Evolutionary conservation across 495 filamentous ascomycete genomes (phyloP).

Genomic region (Trichoderma parareesei): DNA sequence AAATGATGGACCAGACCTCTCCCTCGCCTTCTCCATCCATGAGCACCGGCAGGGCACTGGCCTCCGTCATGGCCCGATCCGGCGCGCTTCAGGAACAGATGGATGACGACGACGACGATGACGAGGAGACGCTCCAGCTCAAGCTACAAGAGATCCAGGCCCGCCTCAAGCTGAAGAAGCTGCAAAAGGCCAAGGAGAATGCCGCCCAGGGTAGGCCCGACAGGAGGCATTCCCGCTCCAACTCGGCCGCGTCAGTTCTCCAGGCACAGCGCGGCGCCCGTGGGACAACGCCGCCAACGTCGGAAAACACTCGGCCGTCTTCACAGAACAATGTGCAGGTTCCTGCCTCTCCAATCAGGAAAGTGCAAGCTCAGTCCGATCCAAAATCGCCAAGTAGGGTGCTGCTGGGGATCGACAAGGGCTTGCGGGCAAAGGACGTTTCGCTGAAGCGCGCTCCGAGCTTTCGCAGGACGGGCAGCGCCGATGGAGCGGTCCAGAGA

Average conservation of each 20-base stretch:
- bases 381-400: slow-evolving; percentile 74
- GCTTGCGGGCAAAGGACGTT: slow-evolving; percentile 69
- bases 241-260: background rate
- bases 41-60: slow-evolving; percentile 16
- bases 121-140: slow-evolving; percentile 81
- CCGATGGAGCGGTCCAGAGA: slow-evolving; percentile 17
- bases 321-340: slow-evolving; percentile 56
- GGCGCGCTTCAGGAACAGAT: slow-evolving; percentile 20
- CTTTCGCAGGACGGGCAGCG: slow-evolving; percentile 26
- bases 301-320: slow-evolving; percentile 22
- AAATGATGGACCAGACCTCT: slow-evolving; percentile 53
- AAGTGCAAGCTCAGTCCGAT: slow-evolving; percentile 30
- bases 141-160: slow-evolving; percentile 81
- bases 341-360: slow-evolving; percentile 67
- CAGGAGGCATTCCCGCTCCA: background rate
- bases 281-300: slow-evolving; percentile 13
- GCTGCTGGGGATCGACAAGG: slow-evolving; percentile 84
- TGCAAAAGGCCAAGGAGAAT: slow-evolving; percentile 50
- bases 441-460: slow-evolving; percentile 70
- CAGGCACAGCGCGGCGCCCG: background rate
- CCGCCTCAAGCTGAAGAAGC: slow-evolving; percentile 76
- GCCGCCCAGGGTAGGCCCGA: slow-evolving; percentile 12
- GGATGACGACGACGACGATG: slow-evolving; percentile 63
- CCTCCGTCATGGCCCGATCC: slow-evolving; percentile 28
- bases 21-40: slow-evolving; percentile 55